Percentiles rank a stretch among this genome's conserved stretches.
Evolutionary conservation across 208 protist genomes (phyloP).

Genomic region (Leishmania tropica): DNA sequence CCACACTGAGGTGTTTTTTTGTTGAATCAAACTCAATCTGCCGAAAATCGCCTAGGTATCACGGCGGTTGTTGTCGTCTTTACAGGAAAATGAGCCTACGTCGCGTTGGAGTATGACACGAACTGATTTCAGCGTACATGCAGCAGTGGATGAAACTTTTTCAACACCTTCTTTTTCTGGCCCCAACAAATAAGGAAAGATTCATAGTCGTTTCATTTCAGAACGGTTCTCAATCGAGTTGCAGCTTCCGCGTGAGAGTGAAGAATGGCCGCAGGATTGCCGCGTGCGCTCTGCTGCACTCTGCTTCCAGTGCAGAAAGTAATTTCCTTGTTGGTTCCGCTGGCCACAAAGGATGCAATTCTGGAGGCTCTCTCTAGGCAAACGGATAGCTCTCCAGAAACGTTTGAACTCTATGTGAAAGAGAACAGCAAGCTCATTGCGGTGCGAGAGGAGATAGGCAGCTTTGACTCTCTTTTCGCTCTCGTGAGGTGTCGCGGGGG

Average conservation of each 20-base stretch:
- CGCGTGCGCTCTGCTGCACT: conserved; percentile 12
- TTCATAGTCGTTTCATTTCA: not conserved
- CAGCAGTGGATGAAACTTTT: not conserved
- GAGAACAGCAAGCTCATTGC: not conserved
- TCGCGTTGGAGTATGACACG: not conserved
- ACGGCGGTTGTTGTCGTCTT: not conserved
- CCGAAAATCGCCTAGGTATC: not conserved
- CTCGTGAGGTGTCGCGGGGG: conserved; percentile 49
- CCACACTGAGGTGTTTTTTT: not conserved
- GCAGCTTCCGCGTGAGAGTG: not conserved
- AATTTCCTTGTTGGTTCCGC: conserved; percentile 8
- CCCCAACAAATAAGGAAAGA: not conserved
- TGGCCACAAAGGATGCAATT: conserved; percentile 4
- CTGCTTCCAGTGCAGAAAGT: conserved; percentile 29
- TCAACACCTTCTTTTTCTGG: not conserved
- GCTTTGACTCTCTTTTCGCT: conserved; percentile 15
- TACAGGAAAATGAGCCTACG: not conserved
- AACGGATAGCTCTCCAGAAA: conserved; percentile 4
- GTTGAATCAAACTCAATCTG: not conserved
- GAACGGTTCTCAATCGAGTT: not conserved
- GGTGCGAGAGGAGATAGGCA: not conserved
- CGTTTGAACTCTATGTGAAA: conserved; percentile 11
- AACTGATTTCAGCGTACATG: not conserved
- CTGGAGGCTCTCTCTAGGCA: conserved; percentile 13
- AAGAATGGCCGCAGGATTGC: not conserved